Conservation (phyloP, 371 early-diverging fungal genomes). For the Lichtheimia ramosa region DNA sequence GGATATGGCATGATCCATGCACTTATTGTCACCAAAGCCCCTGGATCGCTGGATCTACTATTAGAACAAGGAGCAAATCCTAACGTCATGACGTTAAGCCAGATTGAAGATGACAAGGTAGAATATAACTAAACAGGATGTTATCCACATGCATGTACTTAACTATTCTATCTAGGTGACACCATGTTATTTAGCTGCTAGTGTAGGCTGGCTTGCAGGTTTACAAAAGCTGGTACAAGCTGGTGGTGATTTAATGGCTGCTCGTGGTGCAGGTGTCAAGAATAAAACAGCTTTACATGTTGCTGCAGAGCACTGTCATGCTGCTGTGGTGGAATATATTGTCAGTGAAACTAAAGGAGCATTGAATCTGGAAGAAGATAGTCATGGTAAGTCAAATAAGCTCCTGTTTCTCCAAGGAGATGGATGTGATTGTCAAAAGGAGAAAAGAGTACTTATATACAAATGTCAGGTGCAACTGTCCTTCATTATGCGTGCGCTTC, state of each 20-base stretch:
- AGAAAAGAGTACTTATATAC: no score
- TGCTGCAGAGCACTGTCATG: constrained; percentile 41
- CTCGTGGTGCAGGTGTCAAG: constrained; percentile 36
- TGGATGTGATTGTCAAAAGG: no score
- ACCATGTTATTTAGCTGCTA: constrained; percentile 44
- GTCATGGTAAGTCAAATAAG: constrained; percentile 22
- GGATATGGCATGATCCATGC: constrained; percentile 53
- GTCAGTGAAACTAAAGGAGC: constrained; percentile 32
- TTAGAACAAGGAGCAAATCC: constrained; percentile 51
- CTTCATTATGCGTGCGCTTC: constrained; percentile 46
- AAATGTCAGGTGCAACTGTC: constrained; percentile 32
- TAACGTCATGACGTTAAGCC: constrained; percentile 32
- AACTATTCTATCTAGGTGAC: constrained; percentile 26
- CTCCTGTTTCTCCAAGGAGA: no score
- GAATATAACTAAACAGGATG: background rate
- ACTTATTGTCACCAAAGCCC: constrained; percentile 38
- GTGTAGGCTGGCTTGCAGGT: constrained; percentile 38
- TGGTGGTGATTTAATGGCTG: constrained; percentile 39
- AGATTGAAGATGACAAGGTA: constrained; percentile 45
- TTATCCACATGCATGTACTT: background rate
- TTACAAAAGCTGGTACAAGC: constrained; percentile 35
- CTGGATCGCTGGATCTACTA: constrained; percentile 31
- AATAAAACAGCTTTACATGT: constrained; percentile 41
- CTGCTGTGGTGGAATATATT: constrained; percentile 35
- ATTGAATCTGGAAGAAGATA: constrained; percentile 34